phyloP scores from a whole-genome alignment of 257 asterid genomes.

The Scutellaria barbata region DNA sequence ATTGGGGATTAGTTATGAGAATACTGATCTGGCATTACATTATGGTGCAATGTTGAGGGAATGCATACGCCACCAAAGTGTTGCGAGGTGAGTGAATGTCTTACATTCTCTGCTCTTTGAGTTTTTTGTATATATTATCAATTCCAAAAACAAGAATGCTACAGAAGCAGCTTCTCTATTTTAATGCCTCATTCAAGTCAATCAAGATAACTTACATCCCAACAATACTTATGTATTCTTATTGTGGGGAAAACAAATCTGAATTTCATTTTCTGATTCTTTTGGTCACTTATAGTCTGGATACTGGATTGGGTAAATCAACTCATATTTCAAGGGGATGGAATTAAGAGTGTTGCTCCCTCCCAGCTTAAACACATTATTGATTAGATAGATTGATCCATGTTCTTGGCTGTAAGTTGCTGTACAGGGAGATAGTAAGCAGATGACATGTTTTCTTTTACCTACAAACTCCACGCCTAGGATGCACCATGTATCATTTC shows the following conservation, averaged over 20 bases:
- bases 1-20: conserved; percentile 63
- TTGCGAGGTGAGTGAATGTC: conserved; percentile 71
- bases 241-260: conserved; percentile 1
- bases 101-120: conserved; percentile 4
- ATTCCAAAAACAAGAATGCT: not conserved
- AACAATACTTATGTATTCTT: not conserved
- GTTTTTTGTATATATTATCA: not conserved
- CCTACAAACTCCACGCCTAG: not conserved
- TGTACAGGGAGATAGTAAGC: not conserved
- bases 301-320: not conserved
- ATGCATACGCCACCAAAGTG: conserved; percentile 97
- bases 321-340: not conserved
- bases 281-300: conserved; percentile 16
- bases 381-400: not conserved
- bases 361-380: not conserved
- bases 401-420: conserved; percentile 6
- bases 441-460: conserved; percentile 11
- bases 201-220: not conserved
- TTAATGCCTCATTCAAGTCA: conserved; percentile 13
- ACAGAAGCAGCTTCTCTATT: not conserved
- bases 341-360: not conserved
- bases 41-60: conserved; percentile 97
- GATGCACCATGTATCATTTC: not conserved
- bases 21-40: conserved; percentile 87
- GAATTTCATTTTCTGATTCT: conserved; percentile 7